phyloP scores from a whole-genome alignment of 148 eudicot genomes.

The Cornus suecica region DNA sequence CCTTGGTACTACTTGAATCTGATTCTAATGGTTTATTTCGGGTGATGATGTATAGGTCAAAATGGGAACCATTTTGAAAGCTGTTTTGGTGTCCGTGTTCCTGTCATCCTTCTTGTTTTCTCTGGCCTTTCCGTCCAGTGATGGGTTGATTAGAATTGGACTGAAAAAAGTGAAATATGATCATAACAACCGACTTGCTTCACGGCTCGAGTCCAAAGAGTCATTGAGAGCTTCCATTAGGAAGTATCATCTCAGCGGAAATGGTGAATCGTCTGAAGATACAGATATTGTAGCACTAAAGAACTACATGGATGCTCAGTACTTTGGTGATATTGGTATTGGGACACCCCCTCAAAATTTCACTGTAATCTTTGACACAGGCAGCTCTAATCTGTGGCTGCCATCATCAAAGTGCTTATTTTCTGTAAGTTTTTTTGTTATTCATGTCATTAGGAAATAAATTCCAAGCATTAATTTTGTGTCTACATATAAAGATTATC shows the following conservation, averaged over 20 bases:
- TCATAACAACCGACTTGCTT: slow-evolving; percentile 46
- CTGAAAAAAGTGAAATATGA: slow-evolving; percentile 68
- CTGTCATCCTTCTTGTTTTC: slow-evolving; percentile 46
- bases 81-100: slow-evolving; percentile 39
- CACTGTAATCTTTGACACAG: slow-evolving; percentile 90
- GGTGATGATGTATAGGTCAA: slow-evolving; percentile 30
- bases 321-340: slow-evolving; percentile 86
- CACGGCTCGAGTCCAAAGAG: slow-evolving; percentile 47
- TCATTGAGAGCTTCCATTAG: slow-evolving; percentile 33
- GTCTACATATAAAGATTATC: not conserved
- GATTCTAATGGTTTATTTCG: too few species aligned
- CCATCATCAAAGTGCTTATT: slow-evolving; percentile 87
- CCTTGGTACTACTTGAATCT: too few species aligned
- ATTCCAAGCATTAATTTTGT: not conserved
- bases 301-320: slow-evolving; percentile 95
- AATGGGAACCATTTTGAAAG: slow-evolving; percentile 44
- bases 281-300: slow-evolving; percentile 64
- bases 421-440: slow-evolving; percentile 45
- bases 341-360: slow-evolving; percentile 94
- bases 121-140: slow-evolving; percentile 44
- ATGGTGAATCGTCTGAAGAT: slow-evolving; percentile 34
- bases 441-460: not conserved
- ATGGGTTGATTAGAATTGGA: slow-evolving; percentile 71
- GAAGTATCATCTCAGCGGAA: slow-evolving; percentile 35
- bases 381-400: slow-evolving; percentile 96